Conservation (phyloP, 208 protist species). For the Crithidia bombi region DNA sequence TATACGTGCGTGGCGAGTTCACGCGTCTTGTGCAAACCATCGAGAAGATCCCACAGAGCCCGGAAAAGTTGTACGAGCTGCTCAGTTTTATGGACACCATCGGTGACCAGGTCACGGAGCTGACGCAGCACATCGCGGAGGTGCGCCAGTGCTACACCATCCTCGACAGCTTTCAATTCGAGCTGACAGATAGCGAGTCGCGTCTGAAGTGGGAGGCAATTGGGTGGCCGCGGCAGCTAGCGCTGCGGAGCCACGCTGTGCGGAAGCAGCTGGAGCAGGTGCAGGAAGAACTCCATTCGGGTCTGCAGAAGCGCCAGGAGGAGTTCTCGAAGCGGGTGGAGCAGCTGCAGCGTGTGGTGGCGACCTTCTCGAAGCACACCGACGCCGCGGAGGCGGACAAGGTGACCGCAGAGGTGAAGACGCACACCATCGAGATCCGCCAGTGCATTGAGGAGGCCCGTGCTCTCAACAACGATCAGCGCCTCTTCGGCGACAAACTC, state of each 20-base stretch:
- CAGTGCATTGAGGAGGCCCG: constrained; percentile 91
- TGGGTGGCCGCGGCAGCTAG: constrained; percentile 92
- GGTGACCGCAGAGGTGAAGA: constrained; percentile 94
- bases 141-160: constrained; percentile 93
- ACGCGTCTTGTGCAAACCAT: constrained; percentile 79
- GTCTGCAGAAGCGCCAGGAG: constrained; percentile 92
- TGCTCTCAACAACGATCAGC: constrained; percentile 95
- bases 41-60: constrained; percentile 86
- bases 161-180: constrained; percentile 94
- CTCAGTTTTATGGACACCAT: constrained; percentile 89
- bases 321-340: constrained; percentile 95
- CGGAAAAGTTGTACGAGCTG: constrained; percentile 92
- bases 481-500: constrained; percentile 94
- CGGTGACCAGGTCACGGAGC: constrained; percentile 72
- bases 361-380: constrained; percentile 93
- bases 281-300: constrained; percentile 91
- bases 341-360: constrained; percentile 90
- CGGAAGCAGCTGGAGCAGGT: constrained; percentile 92
- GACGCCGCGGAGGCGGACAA: constrained; percentile 92
- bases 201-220: constrained; percentile 93
- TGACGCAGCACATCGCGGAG: constrained; percentile 86
- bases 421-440: constrained; percentile 93
- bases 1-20: constrained; percentile 86
- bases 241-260: constrained; percentile 67
- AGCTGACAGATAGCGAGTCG: constrained; percentile 94